A percentile compares a stretch with the other conserved stretches of the same genome.
phyloP scores from a whole-genome alignment of 495 filamentous ascomycete genomes.

The Penicillium malachiteum region DNA sequence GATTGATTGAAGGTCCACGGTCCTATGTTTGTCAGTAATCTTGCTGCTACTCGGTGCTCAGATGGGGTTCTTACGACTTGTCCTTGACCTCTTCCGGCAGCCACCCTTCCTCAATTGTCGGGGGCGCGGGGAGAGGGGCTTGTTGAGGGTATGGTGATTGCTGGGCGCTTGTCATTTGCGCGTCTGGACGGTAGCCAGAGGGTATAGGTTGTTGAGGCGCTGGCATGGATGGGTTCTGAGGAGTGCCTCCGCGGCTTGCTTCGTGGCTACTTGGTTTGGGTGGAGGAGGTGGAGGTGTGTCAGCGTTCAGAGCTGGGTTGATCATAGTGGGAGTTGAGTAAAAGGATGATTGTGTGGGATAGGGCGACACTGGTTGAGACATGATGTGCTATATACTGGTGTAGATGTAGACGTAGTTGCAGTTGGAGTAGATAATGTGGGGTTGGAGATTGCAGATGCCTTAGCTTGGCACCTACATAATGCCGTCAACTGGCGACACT shows the following conservation, averaged over 20 bases:
- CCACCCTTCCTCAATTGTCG: slow-evolving; percentile 55
- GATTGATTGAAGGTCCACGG: slow-evolving; percentile 63
- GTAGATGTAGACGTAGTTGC: slow-evolving; percentile 14
- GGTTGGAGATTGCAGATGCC: not conserved
- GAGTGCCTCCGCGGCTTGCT: slow-evolving; percentile 65
- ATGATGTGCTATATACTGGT: slow-evolving; percentile 17
- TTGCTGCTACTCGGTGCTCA: not conserved
- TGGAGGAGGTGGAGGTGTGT: slow-evolving; percentile 66
- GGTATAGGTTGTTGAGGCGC: slow-evolving; percentile 31
- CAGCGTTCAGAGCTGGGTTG: slow-evolving; percentile 39
- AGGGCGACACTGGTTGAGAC: slow-evolving; percentile 29
- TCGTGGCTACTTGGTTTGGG: slow-evolving; percentile 72
- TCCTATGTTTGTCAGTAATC: slow-evolving; percentile 33
- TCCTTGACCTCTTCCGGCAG: slow-evolving; percentile 67
- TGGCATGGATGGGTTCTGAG: slow-evolving; percentile 37
- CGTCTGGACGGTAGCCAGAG: slow-evolving; percentile 23
- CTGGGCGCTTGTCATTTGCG: slow-evolving; percentile 15
- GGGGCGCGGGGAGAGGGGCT: slow-evolving; percentile 31
- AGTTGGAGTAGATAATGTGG: not conserved
- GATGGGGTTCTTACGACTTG: slow-evolving; percentile 59
- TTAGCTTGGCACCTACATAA: not conserved
- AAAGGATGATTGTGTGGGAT: slow-evolving; percentile 20
- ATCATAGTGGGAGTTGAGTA: slow-evolving; percentile 26
- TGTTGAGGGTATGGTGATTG: slow-evolving; percentile 13
- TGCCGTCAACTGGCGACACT: no score